Conservation (phyloP, 2,329 filamentous ascomycete species). For the Juglanconis oblonga region DNA sequence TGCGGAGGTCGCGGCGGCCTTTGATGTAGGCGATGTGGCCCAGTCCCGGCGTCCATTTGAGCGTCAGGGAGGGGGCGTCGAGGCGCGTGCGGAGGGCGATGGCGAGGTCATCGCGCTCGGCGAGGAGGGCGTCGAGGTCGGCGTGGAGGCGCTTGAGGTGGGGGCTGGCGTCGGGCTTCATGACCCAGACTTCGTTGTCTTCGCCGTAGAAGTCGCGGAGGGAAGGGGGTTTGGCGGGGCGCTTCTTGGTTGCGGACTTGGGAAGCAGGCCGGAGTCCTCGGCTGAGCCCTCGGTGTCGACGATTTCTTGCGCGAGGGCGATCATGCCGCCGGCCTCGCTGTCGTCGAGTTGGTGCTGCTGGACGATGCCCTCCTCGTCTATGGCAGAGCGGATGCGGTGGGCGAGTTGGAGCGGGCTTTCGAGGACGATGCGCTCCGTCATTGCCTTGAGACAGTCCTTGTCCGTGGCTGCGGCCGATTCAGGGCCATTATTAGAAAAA, state of each 20-base stretch:
- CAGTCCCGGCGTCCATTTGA: slow-evolving; percentile 83
- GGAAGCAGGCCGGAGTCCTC: slow-evolving; percentile 54
- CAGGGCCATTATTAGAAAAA: slow-evolving; percentile 2
- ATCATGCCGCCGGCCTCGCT: slow-evolving; percentile 68
- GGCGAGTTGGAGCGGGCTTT: slow-evolving; percentile 66
- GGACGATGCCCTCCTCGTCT: slow-evolving; percentile 85
- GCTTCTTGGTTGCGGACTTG: slow-evolving; percentile 42
- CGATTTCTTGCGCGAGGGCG: slow-evolving; percentile 69
- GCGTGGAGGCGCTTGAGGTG: slow-evolving; percentile 65
- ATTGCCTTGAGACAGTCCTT: slow-evolving; percentile 42
- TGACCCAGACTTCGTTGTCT: slow-evolving; percentile 60
- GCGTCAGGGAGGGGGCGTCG: slow-evolving; percentile 61
- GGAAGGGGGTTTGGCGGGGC: slow-evolving; percentile 35
- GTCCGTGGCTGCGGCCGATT: neutral
- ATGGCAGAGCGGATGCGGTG: slow-evolving; percentile 72
- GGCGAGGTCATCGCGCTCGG: slow-evolving; percentile 60
- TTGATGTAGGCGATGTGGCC: slow-evolving; percentile 91
- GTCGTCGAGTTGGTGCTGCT: slow-evolving; percentile 75
- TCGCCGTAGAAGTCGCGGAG: slow-evolving; percentile 58
- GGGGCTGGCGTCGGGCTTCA: slow-evolving; percentile 66
- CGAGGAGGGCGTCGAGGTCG: slow-evolving; percentile 57
- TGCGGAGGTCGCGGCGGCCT: slow-evolving; percentile 58
- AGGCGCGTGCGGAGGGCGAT: slow-evolving; percentile 61
- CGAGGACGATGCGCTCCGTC: slow-evolving; percentile 60
- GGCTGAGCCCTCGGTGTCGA: slow-evolving; percentile 61